Percentiles rank a stretch among this genome's conserved stretches.
These are phyloP conservation scores for Suhomyces yuchorum DNA, from an alignment of 1,139 yeast genomes.

Conservation along the genomic window DNA sequence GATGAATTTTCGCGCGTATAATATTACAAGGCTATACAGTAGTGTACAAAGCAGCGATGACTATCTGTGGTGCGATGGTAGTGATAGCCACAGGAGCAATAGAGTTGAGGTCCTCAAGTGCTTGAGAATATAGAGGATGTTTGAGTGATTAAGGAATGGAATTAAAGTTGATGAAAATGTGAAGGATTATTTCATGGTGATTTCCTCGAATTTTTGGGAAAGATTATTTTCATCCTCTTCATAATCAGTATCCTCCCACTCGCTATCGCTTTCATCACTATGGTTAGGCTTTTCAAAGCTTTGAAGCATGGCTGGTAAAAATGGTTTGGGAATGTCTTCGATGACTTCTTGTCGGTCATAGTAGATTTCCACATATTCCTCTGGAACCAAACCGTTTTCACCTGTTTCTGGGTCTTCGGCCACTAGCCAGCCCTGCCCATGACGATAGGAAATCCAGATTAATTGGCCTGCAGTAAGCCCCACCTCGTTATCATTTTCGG, in stretches of 20 bases:
- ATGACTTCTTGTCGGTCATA: constrained; percentile 26
- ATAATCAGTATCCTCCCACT: constrained; percentile 42
- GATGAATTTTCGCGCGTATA: constrained; percentile 6
- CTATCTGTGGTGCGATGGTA: background rate
- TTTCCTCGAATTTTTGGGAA: background rate
- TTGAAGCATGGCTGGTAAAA: constrained; percentile 45
- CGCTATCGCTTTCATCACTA: constrained; percentile 29
- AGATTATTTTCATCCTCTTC: constrained; percentile 17
- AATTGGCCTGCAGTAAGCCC: constrained; percentile 77
- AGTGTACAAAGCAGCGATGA: constrained; percentile 5
- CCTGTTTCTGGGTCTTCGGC: constrained; percentile 82
- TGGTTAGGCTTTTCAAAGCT: constrained; percentile 13
- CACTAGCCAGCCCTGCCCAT: constrained; percentile 98
- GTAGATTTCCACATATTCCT: constrained; percentile 78
- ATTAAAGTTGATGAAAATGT: background rate
- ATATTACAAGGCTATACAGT: constrained; percentile 7
- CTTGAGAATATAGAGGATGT: background rate
- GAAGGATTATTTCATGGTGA: background rate
- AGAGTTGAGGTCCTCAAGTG: background rate
- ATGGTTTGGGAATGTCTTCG: constrained; percentile 50
- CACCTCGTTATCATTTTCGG: constrained; percentile 94
- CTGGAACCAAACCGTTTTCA: constrained; percentile 92
- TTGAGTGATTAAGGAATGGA: background rate
- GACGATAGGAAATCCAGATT: constrained; percentile 84
- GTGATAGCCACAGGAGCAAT: background rate